Percentiles rank a stretch among this genome's conserved stretches.
These are phyloP conservation scores for Stachybotrys chlorohalonatus DNA, from an alignment of 2,329 filamentous ascomycete genomes.

Conservation along the genomic window DNA sequence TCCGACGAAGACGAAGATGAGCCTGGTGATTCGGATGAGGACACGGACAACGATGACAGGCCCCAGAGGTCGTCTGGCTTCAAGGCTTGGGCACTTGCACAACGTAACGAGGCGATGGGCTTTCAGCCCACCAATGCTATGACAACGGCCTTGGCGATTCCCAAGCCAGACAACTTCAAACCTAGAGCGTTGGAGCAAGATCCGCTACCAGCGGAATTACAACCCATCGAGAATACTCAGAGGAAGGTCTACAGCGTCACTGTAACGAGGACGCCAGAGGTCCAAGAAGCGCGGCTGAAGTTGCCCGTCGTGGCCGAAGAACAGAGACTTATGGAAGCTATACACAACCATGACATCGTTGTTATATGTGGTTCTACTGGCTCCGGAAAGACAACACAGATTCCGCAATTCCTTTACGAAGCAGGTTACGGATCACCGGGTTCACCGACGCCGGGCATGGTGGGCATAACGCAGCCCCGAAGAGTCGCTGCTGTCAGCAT, in stretches of 20 bases:
- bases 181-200: constrained; percentile 63
- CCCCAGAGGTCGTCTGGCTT: constrained; percentile 57
- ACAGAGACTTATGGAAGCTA: constrained; percentile 95
- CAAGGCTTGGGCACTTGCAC: constrained; percentile 84
- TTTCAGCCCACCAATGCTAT: constrained; percentile 38
- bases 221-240: constrained; percentile 47
- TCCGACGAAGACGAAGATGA: constrained; percentile 16
- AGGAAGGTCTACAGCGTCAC: constrained; percentile 70
- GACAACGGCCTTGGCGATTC: constrained; percentile 38
- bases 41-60: constrained; percentile 9
- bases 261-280: constrained; percentile 59
- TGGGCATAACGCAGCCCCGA: constrained; percentile 89
- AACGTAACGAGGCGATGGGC: constrained; percentile 76
- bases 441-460: constrained; percentile 80
- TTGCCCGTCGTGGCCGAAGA: constrained; percentile 91
- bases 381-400: constrained; percentile 94
- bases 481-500: constrained; percentile 95
- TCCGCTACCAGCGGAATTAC: constrained; percentile 57
- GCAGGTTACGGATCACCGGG: constrained; percentile 75
- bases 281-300: constrained; percentile 69
- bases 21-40: constrained; percentile 20
- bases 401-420: constrained; percentile 94
- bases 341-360: constrained; percentile 83
- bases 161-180: constrained; percentile 52
- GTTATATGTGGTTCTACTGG: constrained; percentile 93